Evolutionary conservation across 73 alveolate genomes (phyloP), one percentile per base, ranked within the genome.

Genomic region (Blepharisma stoltei): DNA sequence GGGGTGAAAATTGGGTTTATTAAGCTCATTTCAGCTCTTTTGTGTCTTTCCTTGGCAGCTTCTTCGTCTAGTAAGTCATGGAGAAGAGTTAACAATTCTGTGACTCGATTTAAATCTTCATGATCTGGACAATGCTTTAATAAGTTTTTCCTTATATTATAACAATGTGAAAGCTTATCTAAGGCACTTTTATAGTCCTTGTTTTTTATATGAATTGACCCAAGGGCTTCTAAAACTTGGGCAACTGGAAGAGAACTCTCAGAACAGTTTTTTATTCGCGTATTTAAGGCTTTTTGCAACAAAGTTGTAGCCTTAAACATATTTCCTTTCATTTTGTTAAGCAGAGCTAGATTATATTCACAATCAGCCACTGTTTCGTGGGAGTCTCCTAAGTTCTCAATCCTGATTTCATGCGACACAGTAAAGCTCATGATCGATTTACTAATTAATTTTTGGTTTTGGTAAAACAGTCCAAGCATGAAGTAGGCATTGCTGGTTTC

Each of bases 351-450:
- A 43, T 69, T 69, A 44, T 69, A 69, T 4, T 69, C 76, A 69
- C 79, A 69, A 43, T 69, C 79, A 37, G 75, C 25, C 1, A 69
- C 60, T 14, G 71, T 69, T 46, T 69, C 79, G 27, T 69, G 67
- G 9, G 11, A 7, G 0, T 38, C 65, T 69, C 79, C 79, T 9
- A 69, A 25, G n/a, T 7, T 18, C 5, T 69, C 79, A 14, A 69
- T 4, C 27, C 79, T 69, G 1, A 69, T 44, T 18, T 69, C 55
- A 7, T 69, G 32, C 21, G 45, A 37, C 5, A 1, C 4, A 1
- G 23, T 69, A 25, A 69, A 69, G 4, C 32, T 43, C 25, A 20
- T 43, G 25, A 69, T 69, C 0, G 79, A 38, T 69, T 69, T 69
- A 1, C 20, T 20, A 0, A 46, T n/a, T n/a, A 69, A 53, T 69